Evolutionary conservation across 2,329 filamentous ascomycete genomes (phyloP), one percentile per base, ranked within the genome.

Genomic region (Arachnomyces sp.): DNA sequence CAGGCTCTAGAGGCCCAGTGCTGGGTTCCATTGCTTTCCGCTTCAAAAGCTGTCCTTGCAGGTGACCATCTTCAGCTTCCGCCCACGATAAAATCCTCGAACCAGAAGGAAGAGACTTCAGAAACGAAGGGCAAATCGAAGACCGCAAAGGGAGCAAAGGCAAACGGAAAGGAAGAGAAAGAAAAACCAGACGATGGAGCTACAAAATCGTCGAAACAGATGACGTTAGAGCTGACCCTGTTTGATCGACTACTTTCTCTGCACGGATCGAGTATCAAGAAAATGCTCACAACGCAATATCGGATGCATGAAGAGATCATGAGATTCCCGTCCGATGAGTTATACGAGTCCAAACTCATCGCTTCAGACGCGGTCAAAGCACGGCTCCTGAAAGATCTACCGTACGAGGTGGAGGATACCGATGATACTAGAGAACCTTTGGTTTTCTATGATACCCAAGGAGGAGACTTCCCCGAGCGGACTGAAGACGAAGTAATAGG

Each of bases 281-380:
- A 84, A 38, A 94, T 96, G 85, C 76, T 98, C 16, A 96, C 87
- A 3, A 94, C 84, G 3, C 92, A 98, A 65, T 98, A 98, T 61
- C 87, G 92, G 29, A 98, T 98, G 92, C 88, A 98, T 58, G 83
- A 94, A 56, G 79, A 73, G 39, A 96, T 98, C 53, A 96, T 96
- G 89, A 75, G 79, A 5, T 98, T 95, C 54, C 90, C 92, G 0
- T 95, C 90, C 0, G 76, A 84, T 46, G 81, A 90, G 57, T 72
- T 96, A 8, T 98, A 98, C 64, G 85, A 86, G 45, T 77, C 76
- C 2, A 81, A 82, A 53, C 75, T 98, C 1, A 67, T 89, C 2
- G 90, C 92, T 0, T 88, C 84, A 1, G 84, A 90, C 3, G 70
- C 72, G 0, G 92, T 96, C 46, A 84, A 82, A 58, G 67, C 66